Evolutionary conservation across 768 basidiomycete genomes (phyloP).

Genomic region (Rhodotorula paludigena): DNA sequence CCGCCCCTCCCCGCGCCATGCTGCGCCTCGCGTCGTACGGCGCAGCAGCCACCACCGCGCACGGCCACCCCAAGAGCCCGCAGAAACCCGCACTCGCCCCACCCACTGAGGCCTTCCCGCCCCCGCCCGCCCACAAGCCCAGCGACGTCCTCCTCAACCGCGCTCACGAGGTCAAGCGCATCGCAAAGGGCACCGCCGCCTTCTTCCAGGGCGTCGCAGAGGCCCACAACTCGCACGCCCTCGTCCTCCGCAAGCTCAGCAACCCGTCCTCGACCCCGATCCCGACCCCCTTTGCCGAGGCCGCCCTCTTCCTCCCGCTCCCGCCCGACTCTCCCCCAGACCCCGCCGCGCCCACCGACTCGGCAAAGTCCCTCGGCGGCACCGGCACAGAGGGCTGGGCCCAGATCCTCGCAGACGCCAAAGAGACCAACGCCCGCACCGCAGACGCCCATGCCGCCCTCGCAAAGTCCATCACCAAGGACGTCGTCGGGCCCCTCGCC

Average conservation of each 20-base stretch:
- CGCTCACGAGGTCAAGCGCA: conserved; percentile 23
- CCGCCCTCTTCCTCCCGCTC: conserved; percentile 33
- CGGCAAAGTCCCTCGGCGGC: background rate
- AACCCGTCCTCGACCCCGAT: background rate
- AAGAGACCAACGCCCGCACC: conserved; percentile 9
- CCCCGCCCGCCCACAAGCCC: conserved; percentile 11
- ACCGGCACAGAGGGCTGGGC: conserved; percentile 23
- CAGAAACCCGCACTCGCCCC: background rate
- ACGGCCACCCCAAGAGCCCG: conserved; percentile 25
- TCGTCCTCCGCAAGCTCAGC: conserved; percentile 13
- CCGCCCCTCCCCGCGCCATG: background rate
- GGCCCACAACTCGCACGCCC: conserved; percentile 22
- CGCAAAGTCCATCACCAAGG: conserved; percentile 7
- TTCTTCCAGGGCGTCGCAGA: conserved; percentile 22
- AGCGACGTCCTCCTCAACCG: conserved; percentile 29
- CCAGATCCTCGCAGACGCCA: conserved; percentile 25
- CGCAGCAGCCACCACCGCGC: background rate
- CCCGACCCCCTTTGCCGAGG: conserved; percentile 24
- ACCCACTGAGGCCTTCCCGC: conserved; percentile 14
- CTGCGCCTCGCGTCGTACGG: conserved; percentile 17
- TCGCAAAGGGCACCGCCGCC: conserved; percentile 10
- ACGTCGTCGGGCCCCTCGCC: conserved; percentile 33
- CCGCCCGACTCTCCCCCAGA: background rate
- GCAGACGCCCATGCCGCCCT: conserved; percentile 17
- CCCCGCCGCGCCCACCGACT: background rate